phyloP scores from a whole-genome alignment of 805 yeast genomes.

The Kluyveromyces wickerhamii region DNA sequence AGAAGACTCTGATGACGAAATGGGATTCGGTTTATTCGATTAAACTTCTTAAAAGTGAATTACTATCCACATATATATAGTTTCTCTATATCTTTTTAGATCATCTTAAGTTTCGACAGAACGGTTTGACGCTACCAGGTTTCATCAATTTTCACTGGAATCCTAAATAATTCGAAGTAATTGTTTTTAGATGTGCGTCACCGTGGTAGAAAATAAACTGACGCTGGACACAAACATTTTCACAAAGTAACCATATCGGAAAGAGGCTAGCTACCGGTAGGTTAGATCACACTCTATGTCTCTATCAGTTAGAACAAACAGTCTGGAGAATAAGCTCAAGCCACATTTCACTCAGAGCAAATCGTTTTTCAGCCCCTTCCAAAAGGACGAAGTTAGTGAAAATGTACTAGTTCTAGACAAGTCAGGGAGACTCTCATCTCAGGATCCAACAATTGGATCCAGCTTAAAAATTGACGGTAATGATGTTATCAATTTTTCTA shows the following conservation, averaged over 20 bases:
- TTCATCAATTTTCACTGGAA: no score
- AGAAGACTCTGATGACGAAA: conserved; percentile 66
- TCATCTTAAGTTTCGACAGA: no score
- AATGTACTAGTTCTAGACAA: neutral
- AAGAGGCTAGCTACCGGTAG: no score
- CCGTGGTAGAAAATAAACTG: neutral
- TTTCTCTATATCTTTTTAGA: neutral
- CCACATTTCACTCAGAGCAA: neutral
- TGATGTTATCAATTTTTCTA: conserved; percentile 2
- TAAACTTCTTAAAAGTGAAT: conserved; percentile 36
- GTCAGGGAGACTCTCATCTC: neutral
- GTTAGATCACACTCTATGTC: conserved; percentile 1
- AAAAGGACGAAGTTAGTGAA: conserved; percentile 1
- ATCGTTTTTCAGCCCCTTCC: conserved; percentile 1
- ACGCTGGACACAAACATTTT: conserved; percentile 1
- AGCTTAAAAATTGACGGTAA: conserved; percentile 3
- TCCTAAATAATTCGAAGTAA: no score
- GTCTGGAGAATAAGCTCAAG: neutral
- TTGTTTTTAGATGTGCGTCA: no score
- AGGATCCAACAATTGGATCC: conserved; percentile 4
- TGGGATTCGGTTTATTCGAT: conserved; percentile 99
- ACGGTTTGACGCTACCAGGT: no score
- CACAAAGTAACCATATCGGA: no score
- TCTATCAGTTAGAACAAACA: neutral
- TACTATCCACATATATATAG: conserved; percentile 2